A percentile compares a stretch with the other conserved stretches of the same genome.
Evolutionary conservation across 2,329 filamentous ascomycete genomes (phyloP).

Genomic region (Colletotrichum ledebouriae): DNA sequence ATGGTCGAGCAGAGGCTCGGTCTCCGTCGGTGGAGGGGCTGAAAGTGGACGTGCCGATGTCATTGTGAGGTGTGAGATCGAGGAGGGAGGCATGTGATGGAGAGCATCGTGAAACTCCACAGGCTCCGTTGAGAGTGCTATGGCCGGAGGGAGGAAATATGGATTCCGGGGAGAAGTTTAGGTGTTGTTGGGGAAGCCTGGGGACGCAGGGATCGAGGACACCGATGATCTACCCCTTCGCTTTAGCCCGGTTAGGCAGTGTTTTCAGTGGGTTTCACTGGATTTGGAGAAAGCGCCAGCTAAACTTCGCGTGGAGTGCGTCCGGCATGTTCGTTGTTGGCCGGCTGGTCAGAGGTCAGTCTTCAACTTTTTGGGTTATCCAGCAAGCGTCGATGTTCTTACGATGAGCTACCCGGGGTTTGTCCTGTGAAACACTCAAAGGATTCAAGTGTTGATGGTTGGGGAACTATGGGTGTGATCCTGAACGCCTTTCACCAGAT

Average conservation of each 20-base stretch:
- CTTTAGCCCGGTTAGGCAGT: neutral
- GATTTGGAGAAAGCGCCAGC: constrained; percentile 7
- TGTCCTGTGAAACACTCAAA: too few relatives aligned
- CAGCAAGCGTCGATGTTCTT: too few relatives aligned
- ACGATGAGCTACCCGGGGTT: too few relatives aligned
- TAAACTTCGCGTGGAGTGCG: neutral
- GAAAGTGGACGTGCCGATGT: neutral
- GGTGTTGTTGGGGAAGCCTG: constrained; percentile 6
- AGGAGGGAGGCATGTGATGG: fast-evolving
- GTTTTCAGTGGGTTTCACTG: neutral
- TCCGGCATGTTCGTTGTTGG: too few relatives aligned
- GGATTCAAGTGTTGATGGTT: too few relatives aligned
- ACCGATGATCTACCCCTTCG: neutral
- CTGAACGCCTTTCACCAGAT: too few relatives aligned
- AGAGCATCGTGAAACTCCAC: neutral
- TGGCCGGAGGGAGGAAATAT: neutral
- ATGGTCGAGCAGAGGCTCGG: constrained; percentile 7
- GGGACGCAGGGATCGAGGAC: neutral
- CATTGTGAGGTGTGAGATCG: neutral
- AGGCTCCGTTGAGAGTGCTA: fast-evolving
- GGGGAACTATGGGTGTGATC: too few relatives aligned
- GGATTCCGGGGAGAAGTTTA: neutral
- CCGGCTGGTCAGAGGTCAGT: too few relatives aligned
- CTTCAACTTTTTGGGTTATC: too few relatives aligned
- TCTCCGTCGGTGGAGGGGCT: neutral